Percentiles rank a stretch among this genome's conserved stretches.
Evolutionary conservation across 129 eudicot species (phyloP).

Genomic region (Solidago caesia): DNA sequence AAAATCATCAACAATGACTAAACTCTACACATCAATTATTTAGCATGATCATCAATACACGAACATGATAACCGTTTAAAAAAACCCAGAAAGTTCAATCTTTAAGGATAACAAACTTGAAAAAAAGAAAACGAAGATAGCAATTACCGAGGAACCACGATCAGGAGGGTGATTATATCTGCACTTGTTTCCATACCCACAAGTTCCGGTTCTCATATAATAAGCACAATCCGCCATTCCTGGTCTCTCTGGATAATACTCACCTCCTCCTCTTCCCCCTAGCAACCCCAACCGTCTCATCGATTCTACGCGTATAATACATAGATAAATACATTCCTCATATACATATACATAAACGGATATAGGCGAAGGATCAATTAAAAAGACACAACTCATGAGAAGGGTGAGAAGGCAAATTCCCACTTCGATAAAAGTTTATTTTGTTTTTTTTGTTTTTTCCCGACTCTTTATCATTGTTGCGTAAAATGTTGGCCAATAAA

Average conservation of each 20-base stretch:
- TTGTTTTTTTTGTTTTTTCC: no score
- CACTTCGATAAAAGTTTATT: no score
- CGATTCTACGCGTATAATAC: slow-evolving; percentile 49
- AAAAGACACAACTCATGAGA: no score
- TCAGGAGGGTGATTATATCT: slow-evolving; percentile 91
- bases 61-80: slow-evolving; percentile 7
- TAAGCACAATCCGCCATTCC: slow-evolving; percentile 83
- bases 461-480: no score
- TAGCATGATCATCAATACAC: background rate
- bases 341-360: slow-evolving; percentile 17
- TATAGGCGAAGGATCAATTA: background rate
- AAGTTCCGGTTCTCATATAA: slow-evolving; percentile 83
- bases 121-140: slow-evolving; percentile 8
- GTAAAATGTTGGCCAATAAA: no score
- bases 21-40: background rate
- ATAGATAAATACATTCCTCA: slow-evolving; percentile 40
- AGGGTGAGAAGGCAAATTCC: no score
- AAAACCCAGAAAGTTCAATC: background rate
- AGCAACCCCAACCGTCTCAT: slow-evolving; percentile 63
- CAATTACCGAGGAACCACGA: slow-evolving; percentile 58
- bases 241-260: slow-evolving; percentile 78
- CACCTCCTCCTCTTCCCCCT: slow-evolving; percentile 61
- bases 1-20: background rate
- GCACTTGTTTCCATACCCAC: slow-evolving; percentile 90
- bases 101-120: background rate